These are phyloP conservation scores for Rosa multiflora DNA, from an alignment of 306 rosid genomes.

Conservation along the genomic window DNA sequence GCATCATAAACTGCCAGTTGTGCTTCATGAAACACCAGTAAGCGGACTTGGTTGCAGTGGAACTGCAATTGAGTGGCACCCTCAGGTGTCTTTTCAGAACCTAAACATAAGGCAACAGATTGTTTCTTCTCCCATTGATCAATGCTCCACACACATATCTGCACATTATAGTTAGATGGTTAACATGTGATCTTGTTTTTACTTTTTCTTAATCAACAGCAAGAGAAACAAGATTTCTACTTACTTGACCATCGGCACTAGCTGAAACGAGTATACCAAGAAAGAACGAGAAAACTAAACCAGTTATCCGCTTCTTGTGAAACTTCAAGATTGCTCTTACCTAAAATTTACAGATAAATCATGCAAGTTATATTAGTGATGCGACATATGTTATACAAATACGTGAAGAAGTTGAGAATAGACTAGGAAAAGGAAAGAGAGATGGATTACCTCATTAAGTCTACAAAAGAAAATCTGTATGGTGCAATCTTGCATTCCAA, in stretches of 20 bases:
- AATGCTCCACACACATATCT: conserved; percentile 88
- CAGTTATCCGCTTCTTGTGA: conserved; percentile 74
- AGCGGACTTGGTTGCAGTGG: conserved; percentile 67
- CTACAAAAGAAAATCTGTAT: conserved; percentile 77
- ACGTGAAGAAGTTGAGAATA: neutral
- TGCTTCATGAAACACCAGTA: conserved; percentile 76
- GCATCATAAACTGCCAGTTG: conserved; percentile 90
- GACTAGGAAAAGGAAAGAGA: neutral
- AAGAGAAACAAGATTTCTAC: conserved; percentile 22
- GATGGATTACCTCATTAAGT: conserved; percentile 66
- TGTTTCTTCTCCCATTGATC: conserved; percentile 96
- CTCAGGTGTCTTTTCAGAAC: conserved; percentile 64
- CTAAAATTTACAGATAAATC: conserved; percentile 31
- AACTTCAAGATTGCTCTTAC: conserved; percentile 79
- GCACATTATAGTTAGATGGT: conserved; percentile 27
- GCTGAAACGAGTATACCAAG: conserved; percentile 80
- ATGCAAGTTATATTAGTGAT: conserved; percentile 21
- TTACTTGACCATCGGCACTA: conserved; percentile 84
- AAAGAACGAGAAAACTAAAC: conserved; percentile 77
- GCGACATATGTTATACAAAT: neutral
- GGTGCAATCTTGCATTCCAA: conserved; percentile 90
- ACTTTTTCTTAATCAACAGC: neutral
- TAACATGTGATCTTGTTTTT: neutral
- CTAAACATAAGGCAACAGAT: conserved; percentile 55
- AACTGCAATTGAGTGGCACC: conserved; percentile 87